Evolutionary conservation across 306 rosid species (phyloP).

Genomic region (Pterocarpus macrocarpus): DNA sequence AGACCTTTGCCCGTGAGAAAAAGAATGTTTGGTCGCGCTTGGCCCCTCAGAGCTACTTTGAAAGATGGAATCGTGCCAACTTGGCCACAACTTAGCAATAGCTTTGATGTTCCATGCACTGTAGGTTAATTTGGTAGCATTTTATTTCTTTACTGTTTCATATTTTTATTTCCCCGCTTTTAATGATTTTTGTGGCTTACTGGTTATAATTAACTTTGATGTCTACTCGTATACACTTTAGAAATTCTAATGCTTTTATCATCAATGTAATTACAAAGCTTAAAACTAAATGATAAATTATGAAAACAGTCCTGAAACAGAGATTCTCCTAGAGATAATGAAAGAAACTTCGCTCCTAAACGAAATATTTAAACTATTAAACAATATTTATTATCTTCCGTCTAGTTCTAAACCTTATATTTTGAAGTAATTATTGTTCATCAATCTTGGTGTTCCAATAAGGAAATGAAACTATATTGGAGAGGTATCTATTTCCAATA

Average conservation of each 20-base stretch:
- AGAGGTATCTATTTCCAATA: too few species aligned
- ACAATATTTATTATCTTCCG: neutral
- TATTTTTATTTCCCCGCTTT: neutral
- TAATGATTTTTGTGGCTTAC: neutral
- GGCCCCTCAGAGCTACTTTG: conserved; percentile 77
- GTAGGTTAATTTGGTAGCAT: conserved; percentile 54
- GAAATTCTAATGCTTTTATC: neutral
- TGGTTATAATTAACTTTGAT: neutral
- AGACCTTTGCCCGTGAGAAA: conserved; percentile 74
- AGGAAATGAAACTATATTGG: too few species aligned
- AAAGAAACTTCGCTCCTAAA: neutral
- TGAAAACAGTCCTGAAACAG: neutral
- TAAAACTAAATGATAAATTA: neutral
- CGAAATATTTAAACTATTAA: too few species aligned
- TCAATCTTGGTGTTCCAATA: neutral
- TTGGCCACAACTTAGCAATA: conserved; percentile 70
- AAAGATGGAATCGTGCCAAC: conserved; percentile 75
- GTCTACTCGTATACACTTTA: neutral
- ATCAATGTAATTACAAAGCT: neutral
- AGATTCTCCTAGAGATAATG: neutral
- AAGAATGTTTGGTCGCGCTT: conserved; percentile 88
- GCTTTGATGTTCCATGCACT: conserved; percentile 59
- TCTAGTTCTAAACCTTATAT: neutral
- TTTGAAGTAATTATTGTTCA: neutral
- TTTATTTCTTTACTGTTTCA: neutral